phyloP scores from a whole-genome alignment of 2,329 filamentous ascomycete species.

The Cladosporium sp. region DNA sequence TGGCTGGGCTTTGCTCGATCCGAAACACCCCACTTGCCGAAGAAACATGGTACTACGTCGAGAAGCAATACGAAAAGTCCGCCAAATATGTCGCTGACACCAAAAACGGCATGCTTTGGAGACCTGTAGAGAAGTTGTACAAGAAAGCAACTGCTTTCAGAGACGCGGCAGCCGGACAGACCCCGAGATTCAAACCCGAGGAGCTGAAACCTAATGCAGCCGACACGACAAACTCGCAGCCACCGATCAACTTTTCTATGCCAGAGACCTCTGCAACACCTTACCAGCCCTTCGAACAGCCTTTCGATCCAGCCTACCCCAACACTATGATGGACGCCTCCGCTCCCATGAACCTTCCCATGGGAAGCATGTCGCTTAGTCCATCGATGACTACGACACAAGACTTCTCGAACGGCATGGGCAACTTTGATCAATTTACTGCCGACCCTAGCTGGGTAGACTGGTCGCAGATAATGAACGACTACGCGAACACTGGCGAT shows the following conservation, averaged over 20 bases:
- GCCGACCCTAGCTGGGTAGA: conserved; percentile 18
- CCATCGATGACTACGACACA: neutral
- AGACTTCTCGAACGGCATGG: neutral
- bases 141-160: conserved; percentile 41
- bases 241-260: neutral
- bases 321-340: neutral
- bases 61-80: conserved; percentile 43
- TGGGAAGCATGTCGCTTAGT: conserved; percentile 6
- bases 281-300: neutral
- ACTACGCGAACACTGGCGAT: conserved; percentile 7
- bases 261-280: neutral
- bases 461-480: conserved; percentile 24
- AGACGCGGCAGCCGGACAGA: conserved; percentile 14
- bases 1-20: conserved; percentile 51
- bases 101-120: conserved; percentile 50
- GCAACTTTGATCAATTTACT: neutral
- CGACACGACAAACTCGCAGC: neutral
- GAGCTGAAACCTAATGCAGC: neutral
- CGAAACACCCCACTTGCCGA: conserved; percentile 45
- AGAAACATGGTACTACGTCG: conserved; percentile 49
- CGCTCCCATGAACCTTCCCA: neutral
- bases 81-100: conserved; percentile 48
- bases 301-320: neutral
- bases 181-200: neutral
- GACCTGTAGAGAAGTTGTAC: conserved; percentile 51